Conservation (phyloP, 805 yeast species). For the Candida xiaguanensis region DNA sequence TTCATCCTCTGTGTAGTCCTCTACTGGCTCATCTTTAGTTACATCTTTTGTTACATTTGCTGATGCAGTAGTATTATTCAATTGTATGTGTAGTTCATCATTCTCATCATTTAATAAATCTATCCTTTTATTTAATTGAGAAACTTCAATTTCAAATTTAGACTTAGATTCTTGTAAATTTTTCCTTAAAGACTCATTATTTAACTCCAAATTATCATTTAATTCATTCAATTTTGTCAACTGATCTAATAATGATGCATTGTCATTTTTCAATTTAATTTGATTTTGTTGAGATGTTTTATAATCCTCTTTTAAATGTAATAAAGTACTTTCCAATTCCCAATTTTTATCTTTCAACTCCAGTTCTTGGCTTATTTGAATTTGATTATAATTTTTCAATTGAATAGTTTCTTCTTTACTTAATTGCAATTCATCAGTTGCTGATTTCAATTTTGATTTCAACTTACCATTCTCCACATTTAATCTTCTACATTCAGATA, state of each 20-base stretch:
- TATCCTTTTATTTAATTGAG: slow-evolving; percentile 48
- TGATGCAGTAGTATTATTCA: slow-evolving; percentile 7
- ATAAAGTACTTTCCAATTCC: slow-evolving; percentile 57
- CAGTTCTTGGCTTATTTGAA: slow-evolving; percentile 42
- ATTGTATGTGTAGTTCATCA: slow-evolving; percentile 48
- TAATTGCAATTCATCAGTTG: slow-evolving; percentile 41
- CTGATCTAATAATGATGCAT: slow-evolving; percentile 31
- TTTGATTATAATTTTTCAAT: slow-evolving; percentile 30
- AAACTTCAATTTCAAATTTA: slow-evolving; percentile 39
- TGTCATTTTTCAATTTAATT: slow-evolving; percentile 29
- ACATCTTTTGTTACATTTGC: background rate
- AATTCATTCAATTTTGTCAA: slow-evolving; percentile 36
- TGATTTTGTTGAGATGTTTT: slow-evolving; percentile 38
- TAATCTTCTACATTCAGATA: slow-evolving; percentile 66
- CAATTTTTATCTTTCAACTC: slow-evolving; percentile 57
- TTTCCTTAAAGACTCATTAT: slow-evolving; percentile 37
- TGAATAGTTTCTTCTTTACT: slow-evolving; percentile 32
- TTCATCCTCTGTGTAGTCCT: slow-evolving; percentile 25
- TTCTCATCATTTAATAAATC: slow-evolving; percentile 67
- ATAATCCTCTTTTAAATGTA: slow-evolving; percentile 42
- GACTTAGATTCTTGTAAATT: slow-evolving; percentile 35
- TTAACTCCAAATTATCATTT: slow-evolving; percentile 43
- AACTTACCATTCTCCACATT: slow-evolving; percentile 58
- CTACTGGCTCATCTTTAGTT: background rate
- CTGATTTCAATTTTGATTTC: slow-evolving; percentile 38